These are phyloP conservation scores for Pseudogymnoascus sp. DNA, from an alignment of 2,329 filamentous ascomycete species.

Conservation along the genomic window DNA sequence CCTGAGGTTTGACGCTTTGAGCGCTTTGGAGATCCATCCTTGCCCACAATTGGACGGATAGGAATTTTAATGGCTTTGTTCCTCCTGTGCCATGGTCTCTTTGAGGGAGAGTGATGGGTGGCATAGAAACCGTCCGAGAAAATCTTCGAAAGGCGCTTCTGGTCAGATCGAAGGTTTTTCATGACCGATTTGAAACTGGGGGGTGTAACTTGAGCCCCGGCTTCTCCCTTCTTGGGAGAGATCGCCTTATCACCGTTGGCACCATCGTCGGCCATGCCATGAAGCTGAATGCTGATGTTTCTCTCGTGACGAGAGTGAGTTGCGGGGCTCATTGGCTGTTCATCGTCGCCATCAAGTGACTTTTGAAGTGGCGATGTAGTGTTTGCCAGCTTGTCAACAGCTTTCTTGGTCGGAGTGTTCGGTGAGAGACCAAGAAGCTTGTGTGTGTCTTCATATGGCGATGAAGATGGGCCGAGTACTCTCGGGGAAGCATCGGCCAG, in stretches of 20 bases:
- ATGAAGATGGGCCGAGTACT: slow-evolving; percentile 13
- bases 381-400: background rate
- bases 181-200: background rate
- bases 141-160: slow-evolving; percentile 12
- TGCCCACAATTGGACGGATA: background rate
- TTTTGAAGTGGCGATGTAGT: background rate
- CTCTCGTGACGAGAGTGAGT: slow-evolving; percentile 6
- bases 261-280: slow-evolving; percentile 20
- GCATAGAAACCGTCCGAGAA: slow-evolving; percentile 12
- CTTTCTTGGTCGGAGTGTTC: background rate
- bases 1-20: background rate
- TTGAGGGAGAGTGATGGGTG: slow-evolving; percentile 11
- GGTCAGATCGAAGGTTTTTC: background rate
- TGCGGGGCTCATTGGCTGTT: background rate
- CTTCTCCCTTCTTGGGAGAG: background rate
- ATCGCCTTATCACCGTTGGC: slow-evolving; percentile 11
- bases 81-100: background rate
- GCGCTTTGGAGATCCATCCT: background rate
- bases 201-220: background rate
- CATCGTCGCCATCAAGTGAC: slow-evolving; percentile 1
- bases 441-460: slow-evolving; percentile 17
- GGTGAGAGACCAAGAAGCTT: slow-evolving; percentile 17
- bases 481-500: background rate
- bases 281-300: slow-evolving; percentile 16
- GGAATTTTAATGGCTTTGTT: background rate